Evolutionary conservation across 805 yeast species (phyloP), one percentile per base, ranked within the genome.

Genomic region (Wickerhamomyces hampshirensis): DNA sequence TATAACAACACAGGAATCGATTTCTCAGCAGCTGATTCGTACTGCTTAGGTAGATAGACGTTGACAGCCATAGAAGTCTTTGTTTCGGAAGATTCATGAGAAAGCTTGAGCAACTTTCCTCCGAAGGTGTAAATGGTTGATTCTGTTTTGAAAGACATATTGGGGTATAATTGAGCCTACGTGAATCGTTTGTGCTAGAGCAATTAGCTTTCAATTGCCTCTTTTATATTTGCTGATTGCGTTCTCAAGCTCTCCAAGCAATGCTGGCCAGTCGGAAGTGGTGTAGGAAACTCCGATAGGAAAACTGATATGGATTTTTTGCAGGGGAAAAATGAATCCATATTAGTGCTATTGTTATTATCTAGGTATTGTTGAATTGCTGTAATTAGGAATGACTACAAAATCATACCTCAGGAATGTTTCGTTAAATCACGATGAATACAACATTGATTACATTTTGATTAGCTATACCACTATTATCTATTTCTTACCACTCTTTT

Each of bases 61-160:
- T 91, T 93, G 31, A 89, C 82, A 44, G 75, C 78, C 97, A 91
- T 91, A 23, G 69, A 59, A 38, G 94, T 81, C 16, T 71, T 65
- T 8, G 91, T 80, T 34, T 64, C 59, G 5, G 52, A 46, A 5
- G 97, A 87, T 18, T 74, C 69, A 58, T 91, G 98, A 18, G 79
- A 61, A 28, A 89, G 65, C 60, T 91, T 91, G 49, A 75, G 59
- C 15, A 91, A 66, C 56, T 72, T 70, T 24, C 98, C 98, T 3
- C 82, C 87, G 52, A 80, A 83, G 43, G 74, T 73, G 48, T 65
- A 38, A 21, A 54, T 53, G 7, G 56, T 50, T 7, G 57, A 36
- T 11, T 53, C 56, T 2, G 49, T 44, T 11, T 39, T 51, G 46
- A 54, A 51, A 5, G 47, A 17, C 52, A 35, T 51, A 21, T 21